Base-by-base conservation (phyloP, 2,329 filamentous ascomycete species). In the Plenodomus lindquistii region DNA sequence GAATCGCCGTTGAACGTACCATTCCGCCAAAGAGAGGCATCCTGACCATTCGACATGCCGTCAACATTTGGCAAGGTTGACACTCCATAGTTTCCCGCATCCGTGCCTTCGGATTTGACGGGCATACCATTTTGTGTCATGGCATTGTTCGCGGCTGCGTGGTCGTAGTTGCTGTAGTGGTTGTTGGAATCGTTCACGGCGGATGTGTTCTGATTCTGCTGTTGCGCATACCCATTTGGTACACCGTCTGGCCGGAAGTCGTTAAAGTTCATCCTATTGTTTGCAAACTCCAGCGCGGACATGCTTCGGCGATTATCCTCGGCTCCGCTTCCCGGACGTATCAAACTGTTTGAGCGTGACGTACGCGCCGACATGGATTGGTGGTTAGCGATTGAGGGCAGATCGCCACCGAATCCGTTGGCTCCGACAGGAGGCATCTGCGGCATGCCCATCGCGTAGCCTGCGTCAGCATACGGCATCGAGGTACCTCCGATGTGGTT, bases 261-360 rank as follows among this genome's bases (percentile, higher is more conserved):
- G 42, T 71, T 69, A 54, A 67, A 70, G 54, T 69, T 71, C 38
- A 66, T 55, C 40, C 66, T 54, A n/a, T 56, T 48, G 42, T 66
- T 68, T 17, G 55, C 60, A 46, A 70, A 70, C 35, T 72, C 69
- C 34, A 72, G 51, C 8, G 63, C 64, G 8, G 67, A 71, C 58
- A 72, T 63, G 57, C 67, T 72, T 29, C 70, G 60, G 37, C 71
- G 59, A 46, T 71, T 69, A 41, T 73, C 68, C 40, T 70, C 67
- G 19, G 66, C 65, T 11, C 70, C 66, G 44, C 59, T 70, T 44
- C 60, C 63, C 16, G 75, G 75, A 15, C 72, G 72, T 46, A 78
- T 77, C 55, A 79, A 58, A 62, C 76, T 79, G 66, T 79, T 79
- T 18, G 77, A 76, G 42, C 77, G 66, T 44, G 77, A 79, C 6